These are phyloP conservation scores for Alnus rubra DNA, from an alignment of 306 rosid species.

Conservation along the genomic window DNA sequence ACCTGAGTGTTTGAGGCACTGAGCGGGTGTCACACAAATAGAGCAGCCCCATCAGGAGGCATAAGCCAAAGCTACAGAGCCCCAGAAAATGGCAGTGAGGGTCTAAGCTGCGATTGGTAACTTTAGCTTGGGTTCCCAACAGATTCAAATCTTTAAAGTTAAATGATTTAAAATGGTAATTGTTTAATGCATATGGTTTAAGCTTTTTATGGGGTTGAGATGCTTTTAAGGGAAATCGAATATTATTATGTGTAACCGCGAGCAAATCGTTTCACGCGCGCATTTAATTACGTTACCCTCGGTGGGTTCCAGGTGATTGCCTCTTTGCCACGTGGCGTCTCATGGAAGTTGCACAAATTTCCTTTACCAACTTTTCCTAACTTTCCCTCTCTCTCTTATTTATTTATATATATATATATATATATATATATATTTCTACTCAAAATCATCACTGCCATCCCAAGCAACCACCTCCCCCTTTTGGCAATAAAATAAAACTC, in stretches of 20 bases:
- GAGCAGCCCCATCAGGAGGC: no score
- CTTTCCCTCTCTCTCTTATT: slow-evolving; percentile 17
- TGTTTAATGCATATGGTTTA: slow-evolving; percentile 37
- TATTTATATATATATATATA: neutral
- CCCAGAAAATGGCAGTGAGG: neutral
- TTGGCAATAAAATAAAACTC: no score
- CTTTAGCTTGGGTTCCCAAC: slow-evolving; percentile 44
- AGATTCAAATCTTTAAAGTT: slow-evolving; percentile 44
- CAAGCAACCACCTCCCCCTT: neutral
- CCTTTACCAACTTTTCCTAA: slow-evolving; percentile 38
- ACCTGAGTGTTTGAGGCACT: slow-evolving; percentile 5
- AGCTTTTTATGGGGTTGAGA: slow-evolving; percentile 44
- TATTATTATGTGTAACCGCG: slow-evolving; percentile 28
- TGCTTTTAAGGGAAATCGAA: slow-evolving; percentile 69
- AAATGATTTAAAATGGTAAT: slow-evolving; percentile 32
- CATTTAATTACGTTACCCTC: slow-evolving; percentile 3
- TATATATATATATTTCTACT: neutral
- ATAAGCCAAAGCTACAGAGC: neutral
- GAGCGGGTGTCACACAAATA: no score
- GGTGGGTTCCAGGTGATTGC: slow-evolving; percentile 24
- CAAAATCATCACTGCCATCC: slow-evolving; percentile 36
- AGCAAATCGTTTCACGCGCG: slow-evolving; percentile 35
- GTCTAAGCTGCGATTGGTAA: neutral
- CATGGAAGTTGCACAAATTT: slow-evolving; percentile 48
- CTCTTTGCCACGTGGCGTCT: slow-evolving; percentile 45